Evolutionary conservation across 108 stramenopile species (phyloP).

Genomic region (Schizochytrium sp.): DNA sequence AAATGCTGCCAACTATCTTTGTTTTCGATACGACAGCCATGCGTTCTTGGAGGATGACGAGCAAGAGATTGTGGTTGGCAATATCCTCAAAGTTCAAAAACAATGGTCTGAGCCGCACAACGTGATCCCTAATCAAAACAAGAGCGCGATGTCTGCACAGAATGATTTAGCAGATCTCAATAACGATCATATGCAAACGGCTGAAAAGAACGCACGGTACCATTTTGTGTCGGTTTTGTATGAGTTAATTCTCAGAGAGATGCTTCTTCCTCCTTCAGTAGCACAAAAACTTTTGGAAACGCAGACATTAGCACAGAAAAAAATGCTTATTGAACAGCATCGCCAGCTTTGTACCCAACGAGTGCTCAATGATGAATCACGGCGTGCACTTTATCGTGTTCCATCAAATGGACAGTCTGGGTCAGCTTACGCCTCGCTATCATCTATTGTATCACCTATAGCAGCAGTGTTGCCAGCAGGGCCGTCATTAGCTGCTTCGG

Average conservation of each 20-base stretch:
- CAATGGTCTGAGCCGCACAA: too few species aligned
- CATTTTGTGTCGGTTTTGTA: background rate
- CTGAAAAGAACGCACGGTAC: too few species aligned
- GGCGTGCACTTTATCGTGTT: background rate
- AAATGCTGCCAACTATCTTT: too few species aligned
- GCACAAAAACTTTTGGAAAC: background rate
- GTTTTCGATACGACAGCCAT: too few species aligned
- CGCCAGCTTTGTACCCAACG: conserved; percentile 3
- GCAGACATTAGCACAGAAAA: background rate
- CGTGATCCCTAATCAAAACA: too few species aligned
- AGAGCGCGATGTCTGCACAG: too few species aligned
- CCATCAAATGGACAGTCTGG: background rate
- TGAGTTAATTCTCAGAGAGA: background rate
- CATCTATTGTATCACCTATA: background rate
- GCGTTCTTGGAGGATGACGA: too few species aligned
- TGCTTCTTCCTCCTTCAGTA: background rate
- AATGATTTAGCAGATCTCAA: too few species aligned
- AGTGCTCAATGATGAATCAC: background rate
- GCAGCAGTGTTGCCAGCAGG: background rate
- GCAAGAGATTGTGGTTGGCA: too few species aligned
- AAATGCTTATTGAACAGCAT: background rate
- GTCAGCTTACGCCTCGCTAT: background rate
- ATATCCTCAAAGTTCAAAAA: too few species aligned
- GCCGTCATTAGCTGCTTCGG: background rate
- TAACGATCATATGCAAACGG: too few species aligned